Evolutionary conservation across 192 early-diverging fungal genomes (phyloP).

Genomic region (Diversispora epigaea): DNA sequence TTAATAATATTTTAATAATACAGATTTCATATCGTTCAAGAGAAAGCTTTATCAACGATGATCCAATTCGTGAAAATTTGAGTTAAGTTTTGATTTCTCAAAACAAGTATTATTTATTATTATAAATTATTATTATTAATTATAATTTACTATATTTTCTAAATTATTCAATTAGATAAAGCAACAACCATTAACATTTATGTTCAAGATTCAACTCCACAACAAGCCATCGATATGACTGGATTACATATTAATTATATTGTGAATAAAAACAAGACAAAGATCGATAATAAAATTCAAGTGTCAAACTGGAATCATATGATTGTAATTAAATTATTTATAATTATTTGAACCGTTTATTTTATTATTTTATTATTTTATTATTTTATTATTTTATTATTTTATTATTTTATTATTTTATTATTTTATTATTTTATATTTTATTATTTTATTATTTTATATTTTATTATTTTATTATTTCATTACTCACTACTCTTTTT

Average conservation of each 20-base stretch:
- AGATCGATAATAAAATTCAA: neutral
- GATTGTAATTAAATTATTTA: neutral
- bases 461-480: no score
- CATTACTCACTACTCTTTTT: neutral
- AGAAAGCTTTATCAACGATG: neutral
- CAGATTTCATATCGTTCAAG: constrained; percentile 9
- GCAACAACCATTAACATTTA: neutral
- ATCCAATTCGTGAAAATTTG: constrained; percentile 8
- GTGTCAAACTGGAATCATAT: neutral
- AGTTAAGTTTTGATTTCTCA: neutral
- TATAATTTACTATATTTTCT: neutral
- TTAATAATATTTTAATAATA: no score
- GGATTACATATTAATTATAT: neutral
- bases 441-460: no score
- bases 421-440: no score
- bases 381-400: no score
- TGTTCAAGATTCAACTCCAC: neutral
- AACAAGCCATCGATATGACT: constrained; percentile 6
- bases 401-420: no score
- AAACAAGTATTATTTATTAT: neutral
- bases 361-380: no score
- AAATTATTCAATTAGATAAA: neutral
- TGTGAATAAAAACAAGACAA: neutral
- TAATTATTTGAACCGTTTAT: neutral
- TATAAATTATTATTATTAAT: no score